Evolutionary conservation across 768 basidiomycete species (phyloP).

Genomic region (Serpula lacrymans): DNA sequence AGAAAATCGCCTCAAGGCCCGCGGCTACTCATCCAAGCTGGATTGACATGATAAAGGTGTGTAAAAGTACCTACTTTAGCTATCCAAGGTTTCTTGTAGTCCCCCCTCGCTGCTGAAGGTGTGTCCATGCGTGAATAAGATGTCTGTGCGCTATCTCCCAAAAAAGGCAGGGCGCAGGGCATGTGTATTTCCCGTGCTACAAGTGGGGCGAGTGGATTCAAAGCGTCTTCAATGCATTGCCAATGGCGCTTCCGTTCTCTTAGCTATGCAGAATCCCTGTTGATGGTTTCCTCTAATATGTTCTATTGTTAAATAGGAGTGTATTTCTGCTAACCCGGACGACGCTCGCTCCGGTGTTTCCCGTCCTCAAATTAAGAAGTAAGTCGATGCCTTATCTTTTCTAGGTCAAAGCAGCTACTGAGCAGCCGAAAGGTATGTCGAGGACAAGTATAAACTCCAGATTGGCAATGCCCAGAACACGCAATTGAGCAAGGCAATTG

Average conservation of each 20-base stretch:
- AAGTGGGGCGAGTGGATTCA: conserved; percentile 11
- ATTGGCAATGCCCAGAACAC: conserved; percentile 75
- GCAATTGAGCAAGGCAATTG: conserved; percentile 79
- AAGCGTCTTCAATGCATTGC: conserved; percentile 5
- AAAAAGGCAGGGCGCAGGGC: conserved; percentile 43
- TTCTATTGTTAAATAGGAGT: conserved; percentile 57
- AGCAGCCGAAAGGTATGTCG: conserved; percentile 62
- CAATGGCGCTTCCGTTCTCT: conserved; percentile 5
- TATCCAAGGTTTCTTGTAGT: conserved; percentile 12
- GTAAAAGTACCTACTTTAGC: conserved; percentile 18
- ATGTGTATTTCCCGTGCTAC: conserved; percentile 9
- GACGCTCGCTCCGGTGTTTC: conserved; percentile 84
- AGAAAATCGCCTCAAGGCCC: conserved; percentile 30
- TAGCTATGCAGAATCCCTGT: conserved; percentile 8
- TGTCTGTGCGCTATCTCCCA: conserved; percentile 13
- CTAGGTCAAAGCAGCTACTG: conserved; percentile 12
- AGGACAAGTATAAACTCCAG: conserved; percentile 76
- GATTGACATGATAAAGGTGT: conserved; percentile 83
- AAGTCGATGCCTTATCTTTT: conserved; percentile 23
- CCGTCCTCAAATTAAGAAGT: conserved; percentile 93
- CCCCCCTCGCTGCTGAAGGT: conserved; percentile 5
- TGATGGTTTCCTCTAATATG: too few relatives aligned
- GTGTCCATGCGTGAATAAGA: conserved; percentile 5
- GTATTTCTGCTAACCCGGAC: conserved; percentile 68
- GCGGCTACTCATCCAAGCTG: conserved; percentile 43